Evolutionary conservation across 169 alveolate species (phyloP), one percentile per base, ranked within the genome.

Genomic region (Babesia bigemina): DNA sequence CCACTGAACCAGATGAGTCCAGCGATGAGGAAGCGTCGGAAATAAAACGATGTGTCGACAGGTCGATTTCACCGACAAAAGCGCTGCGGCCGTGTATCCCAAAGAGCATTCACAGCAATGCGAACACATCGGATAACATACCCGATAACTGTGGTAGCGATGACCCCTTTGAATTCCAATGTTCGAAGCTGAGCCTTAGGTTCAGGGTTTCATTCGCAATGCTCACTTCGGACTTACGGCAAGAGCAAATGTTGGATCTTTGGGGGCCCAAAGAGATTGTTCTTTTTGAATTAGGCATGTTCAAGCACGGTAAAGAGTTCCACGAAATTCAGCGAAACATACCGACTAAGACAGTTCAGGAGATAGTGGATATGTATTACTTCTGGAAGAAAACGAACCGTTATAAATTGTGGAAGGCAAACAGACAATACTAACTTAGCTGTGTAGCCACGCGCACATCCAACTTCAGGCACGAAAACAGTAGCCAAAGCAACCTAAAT

Each of bases 241-340:
- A 79, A 52, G 29, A 84, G 24, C 86, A 91, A 44, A 86, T 86
- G 42, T 55, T 92, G 29, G 95, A 92, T 60, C 85, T 90, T 61
- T 92, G 95, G 95, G 95, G 95, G 8, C 95, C 95, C 21, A 86
- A 92, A 48, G 95, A 92, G 53, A 86, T 92, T 19, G 91, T 87
- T 11, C 81, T 92, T 21, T 92, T 92, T 70, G 95, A 92, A 75
- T 85, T 92, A 19, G 95, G 88, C 12, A 81, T 92, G 50, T 92
- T 93, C 45, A 87, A 85, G 57, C 85, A 91, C 74, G 95, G 95
- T 39, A 92, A 92, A 45, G 95, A 92, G 65, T 92, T 92, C 76
- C 79, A 86, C 79, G 87, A 82, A 47, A 75, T 92, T 14, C 95
- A 92, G 56, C 73, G 91, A 21, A 57, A 85, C 49, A 92, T 92